Base-by-base conservation (phyloP, 192 early-diverging fungal genomes). In the Mortierella antarctica region DNA sequence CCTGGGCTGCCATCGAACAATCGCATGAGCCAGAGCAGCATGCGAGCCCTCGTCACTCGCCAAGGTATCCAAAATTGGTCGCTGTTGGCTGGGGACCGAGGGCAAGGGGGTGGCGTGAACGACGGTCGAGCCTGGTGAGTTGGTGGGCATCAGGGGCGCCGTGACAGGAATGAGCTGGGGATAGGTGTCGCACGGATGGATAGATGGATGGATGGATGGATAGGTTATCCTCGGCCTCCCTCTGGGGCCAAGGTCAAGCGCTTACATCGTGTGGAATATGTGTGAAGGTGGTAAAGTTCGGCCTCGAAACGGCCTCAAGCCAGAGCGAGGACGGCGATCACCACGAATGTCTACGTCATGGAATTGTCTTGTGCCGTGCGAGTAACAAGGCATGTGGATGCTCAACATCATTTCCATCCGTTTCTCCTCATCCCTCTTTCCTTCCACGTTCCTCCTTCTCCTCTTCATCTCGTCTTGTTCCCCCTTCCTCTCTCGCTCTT, bases 141-240 rank as follows among this genome's bases (percentile, higher is more conserved):
- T 59, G 15, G 10, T 9, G 59, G 14, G 17, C 6, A 40, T 13
- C 13, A 62, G 54, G 54, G 54, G 54, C 8, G 54, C 1, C 54
- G 8, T 0, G n/a, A 55, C 17, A 54, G 17, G n/a, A 13, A 8
- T 21, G 53, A 54, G n/a, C n/a, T 17, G 21, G 21, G 53, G 17
- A 21, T 54, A 11, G 53, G 8, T 21, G 21, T 54, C 21, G 53
- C 53, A 17, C n/a, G 20, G 44, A 45, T n/a, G 14, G 44, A 46
- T 62, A 20, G 59, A 62, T 62, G 17, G 59, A 62, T 46, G 59
- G 59, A 62, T 62, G 59, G 13, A 62, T 62, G 57, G 23, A 62
- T 40, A 62, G 40, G 40, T 54, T 3, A 31, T 31, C 31, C 31
- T 31, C 31, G 31, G 31, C 31, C 31, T 31, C 31, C 31, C 3